Base-by-base conservation (phyloP, 257 asterid genomes). In the Eustoma russellianum region DNA sequence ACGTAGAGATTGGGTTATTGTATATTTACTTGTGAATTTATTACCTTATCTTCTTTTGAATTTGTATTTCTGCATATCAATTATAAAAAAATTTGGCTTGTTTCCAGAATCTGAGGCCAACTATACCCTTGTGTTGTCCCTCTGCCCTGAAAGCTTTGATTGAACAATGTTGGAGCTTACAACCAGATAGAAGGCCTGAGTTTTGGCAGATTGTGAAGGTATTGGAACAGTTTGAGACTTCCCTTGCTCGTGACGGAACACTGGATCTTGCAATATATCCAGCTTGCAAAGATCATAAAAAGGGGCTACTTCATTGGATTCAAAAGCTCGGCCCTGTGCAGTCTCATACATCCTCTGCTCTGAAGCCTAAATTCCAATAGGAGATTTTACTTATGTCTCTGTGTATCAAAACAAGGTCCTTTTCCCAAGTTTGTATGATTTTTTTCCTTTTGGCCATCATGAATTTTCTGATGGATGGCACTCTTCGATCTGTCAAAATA, bases 291-390 rank as follows among this genome's bases (percentile, higher is more conserved):
- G 94, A 86, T 65, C 83, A 71, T 57, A 83, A 70, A 74, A 86
- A 80, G 70, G 91, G 87, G 51, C 46, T 78, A 61, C 81, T 45
- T 57, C 93, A 76, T 53, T 80, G 86, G 89, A 82, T 85, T 56
- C 84, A 80, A 10, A 85, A 78, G 70, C 89, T 79, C 1, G 70
- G 77, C 24, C 83, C 73, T 19, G 40, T 46, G 54, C 81, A 70
- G n/a, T 49, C 41, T 5, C 40, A 62, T 35, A 30, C 74, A 30
- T 59, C 77, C 1, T 53, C 79, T 40, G 63, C 63, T 52, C 81
- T 75, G 2, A 85, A 79, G 66, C 88, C 84, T 5, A 85, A 71
- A 54, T 74, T 82, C 46, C n/a, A n/a, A n/a, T n/a, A n/a, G n/a
- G n/a, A n/a, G n/a, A 56, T 41, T 47, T 55, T 65, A 54, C 54